Evolutionary conservation across 164 flowering plant species (phyloP).

Genomic region (Nymphaea colorata): DNA sequence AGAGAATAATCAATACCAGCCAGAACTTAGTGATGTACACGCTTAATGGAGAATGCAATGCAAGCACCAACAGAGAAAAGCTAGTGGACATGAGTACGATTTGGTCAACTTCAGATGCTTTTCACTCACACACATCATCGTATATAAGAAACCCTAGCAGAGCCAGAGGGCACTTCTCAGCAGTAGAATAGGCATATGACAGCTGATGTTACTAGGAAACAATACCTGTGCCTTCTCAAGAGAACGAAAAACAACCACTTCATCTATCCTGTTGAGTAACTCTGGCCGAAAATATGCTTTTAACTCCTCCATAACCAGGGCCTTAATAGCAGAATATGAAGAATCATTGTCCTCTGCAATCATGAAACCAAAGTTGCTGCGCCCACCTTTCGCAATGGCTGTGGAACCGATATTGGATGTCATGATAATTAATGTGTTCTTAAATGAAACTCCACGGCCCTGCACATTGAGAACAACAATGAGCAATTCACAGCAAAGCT

Average conservation of each 20-base stretch:
- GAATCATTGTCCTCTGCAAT: slow-evolving; percentile 29
- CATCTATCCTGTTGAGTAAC: slow-evolving; percentile 80
- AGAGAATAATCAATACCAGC: background rate
- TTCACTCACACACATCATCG: no score
- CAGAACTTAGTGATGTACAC: background rate
- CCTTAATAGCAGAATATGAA: slow-evolving; percentile 52
- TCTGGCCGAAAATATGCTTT: slow-evolving; percentile 80
- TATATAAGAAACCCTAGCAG: no score
- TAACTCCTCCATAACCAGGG: slow-evolving; percentile 68
- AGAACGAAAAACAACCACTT: slow-evolving; percentile 60
- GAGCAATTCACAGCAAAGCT: slow-evolving; percentile 2
- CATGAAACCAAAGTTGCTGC: slow-evolving; percentile 46
- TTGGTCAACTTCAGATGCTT: no score
- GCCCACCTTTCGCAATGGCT: slow-evolving; percentile 68
- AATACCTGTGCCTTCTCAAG: slow-evolving; percentile 63
- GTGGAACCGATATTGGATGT: slow-evolving; percentile 87
- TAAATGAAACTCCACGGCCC: slow-evolving; percentile 81
- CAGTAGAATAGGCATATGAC: no score
- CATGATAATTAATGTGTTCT: slow-evolving; percentile 72
- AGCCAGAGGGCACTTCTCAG: no score
- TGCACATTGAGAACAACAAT: slow-evolving; percentile 8
- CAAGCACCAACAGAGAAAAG: no score
- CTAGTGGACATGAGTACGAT: no score
- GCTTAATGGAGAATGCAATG: no score
- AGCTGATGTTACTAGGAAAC: background rate